Base-by-base conservation (phyloP, 768 basidiomycete genomes). In the Termitomyces sp. region DNA sequence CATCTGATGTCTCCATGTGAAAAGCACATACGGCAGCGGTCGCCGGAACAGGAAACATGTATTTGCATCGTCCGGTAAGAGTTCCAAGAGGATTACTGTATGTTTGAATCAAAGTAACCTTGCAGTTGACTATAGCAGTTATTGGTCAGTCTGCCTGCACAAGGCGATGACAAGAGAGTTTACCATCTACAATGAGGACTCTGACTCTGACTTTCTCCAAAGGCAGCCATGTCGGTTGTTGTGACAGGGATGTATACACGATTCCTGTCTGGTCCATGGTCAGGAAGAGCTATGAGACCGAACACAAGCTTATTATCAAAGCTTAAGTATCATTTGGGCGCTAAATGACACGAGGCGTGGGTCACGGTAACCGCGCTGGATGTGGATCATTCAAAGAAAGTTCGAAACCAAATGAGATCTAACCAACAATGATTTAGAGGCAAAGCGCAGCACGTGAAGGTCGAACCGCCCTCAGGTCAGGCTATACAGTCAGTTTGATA, bases 21-120 rank as follows among this genome's bases (percentile, higher is more conserved):
- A 87, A 87, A 0, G 76, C 77, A 58, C 82, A 85, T 8, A 85
- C 75, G 0, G 82, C 83, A 0, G 79, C 80, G 33, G 72, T 73
- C 1, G 77, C 80, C 0, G 85, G 86, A 6, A 87, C 75, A 9
- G 85, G 84, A 61, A 87, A 87, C 41, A 77, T 73, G 66, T 85
- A 87, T 34, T 80, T 76, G 30, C 80, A 81, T 48, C 77, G 71
- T 42, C 68, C 66, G 0, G 82, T 83, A 1, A 74, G 65, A 37
- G 59, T 61, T 9, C 69, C 65, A 3, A 71, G 70, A 0, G 72
- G 61, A 58, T 83, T 83, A 16, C 55, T 65, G 65, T 75, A 83
- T 0, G 66, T 68, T 54, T 82, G 81, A 1, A 61, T 59, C 41
- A 83, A 62, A 2, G 74, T 69, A 0, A 81, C 71, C 73, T 72